Percentiles rank a stretch among this genome's conserved stretches.
phyloP scores from a whole-genome alignment of 768 basidiomycete genomes.

The Cyclocybe cylindracea region DNA sequence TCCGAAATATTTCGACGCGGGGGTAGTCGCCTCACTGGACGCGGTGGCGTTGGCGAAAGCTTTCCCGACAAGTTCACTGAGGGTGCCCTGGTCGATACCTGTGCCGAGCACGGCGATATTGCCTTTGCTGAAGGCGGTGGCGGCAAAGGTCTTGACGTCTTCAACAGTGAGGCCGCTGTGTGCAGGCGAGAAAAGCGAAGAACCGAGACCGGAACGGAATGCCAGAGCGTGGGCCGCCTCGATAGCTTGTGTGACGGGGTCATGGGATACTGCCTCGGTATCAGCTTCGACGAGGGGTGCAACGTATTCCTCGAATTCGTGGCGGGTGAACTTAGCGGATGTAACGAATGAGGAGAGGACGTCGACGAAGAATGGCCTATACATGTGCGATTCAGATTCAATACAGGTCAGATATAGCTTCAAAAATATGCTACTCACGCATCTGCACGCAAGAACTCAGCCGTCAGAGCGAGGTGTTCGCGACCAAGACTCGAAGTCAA shows the following conservation, averaged over 20 bases:
- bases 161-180: conserved; percentile 62
- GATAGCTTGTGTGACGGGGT: conserved; percentile 71
- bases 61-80: conserved; percentile 72
- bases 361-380: conserved; percentile 87
- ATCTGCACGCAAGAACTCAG: conserved; percentile 93
- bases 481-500: conserved; percentile 82
- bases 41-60: conserved; percentile 54
- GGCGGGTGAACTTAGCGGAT: conserved; percentile 78
- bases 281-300: conserved; percentile 73
- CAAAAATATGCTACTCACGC: conserved; percentile 67
- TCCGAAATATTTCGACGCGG: conserved; percentile 62
- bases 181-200: conserved; percentile 82
- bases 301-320: conserved; percentile 78
- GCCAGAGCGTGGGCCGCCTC: conserved; percentile 89
- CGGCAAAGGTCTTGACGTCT: conserved; percentile 76
- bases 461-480: conserved; percentile 91
- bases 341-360: conserved; percentile 83
- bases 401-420: background rate
- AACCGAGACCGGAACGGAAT: conserved; percentile 93
- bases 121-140: conserved; percentile 69
- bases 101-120: conserved; percentile 89
- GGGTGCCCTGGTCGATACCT: conserved; percentile 73
- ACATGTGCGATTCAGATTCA: conserved; percentile 6
- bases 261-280: conserved; percentile 53
- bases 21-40: conserved; percentile 33